Conservation (phyloP, 2,329 filamentous ascomycete genomes). For the Grosmannia serpens region DNA sequence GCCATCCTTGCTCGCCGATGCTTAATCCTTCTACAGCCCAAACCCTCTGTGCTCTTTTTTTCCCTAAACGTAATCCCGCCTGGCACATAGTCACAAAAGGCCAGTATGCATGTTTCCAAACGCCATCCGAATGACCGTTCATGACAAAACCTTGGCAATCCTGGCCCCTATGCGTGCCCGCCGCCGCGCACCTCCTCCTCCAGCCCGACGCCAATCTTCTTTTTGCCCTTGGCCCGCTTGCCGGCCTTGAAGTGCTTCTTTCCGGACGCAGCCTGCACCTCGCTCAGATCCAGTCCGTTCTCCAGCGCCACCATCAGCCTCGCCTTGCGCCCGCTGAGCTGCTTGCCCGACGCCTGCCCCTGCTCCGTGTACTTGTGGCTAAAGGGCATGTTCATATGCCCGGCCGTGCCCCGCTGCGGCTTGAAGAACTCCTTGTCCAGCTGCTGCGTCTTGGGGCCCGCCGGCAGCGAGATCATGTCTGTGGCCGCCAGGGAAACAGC, state of each 20-base stretch:
- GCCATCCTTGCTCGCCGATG: no score
- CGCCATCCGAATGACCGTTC: background rate
- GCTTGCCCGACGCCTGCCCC: constrained; percentile 46
- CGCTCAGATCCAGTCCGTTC: constrained; percentile 71
- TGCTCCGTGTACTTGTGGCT: constrained; percentile 83
- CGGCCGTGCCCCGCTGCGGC: constrained; percentile 44
- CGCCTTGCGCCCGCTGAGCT: constrained; percentile 73
- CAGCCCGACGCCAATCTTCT: constrained; percentile 18
- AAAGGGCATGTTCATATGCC: constrained; percentile 69
- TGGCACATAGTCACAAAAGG: background rate
- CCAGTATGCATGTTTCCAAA: background rate
- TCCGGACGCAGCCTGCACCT: constrained; percentile 50
- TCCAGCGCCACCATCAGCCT: constrained; percentile 72
- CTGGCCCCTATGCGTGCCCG: background rate
- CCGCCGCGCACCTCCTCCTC: constrained; percentile 1
- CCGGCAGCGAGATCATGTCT: constrained; percentile 39
- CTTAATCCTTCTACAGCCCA: background rate
- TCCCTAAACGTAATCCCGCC: background rate
- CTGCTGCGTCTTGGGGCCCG: constrained; percentile 61
- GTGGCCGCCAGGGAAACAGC: constrained; percentile 19
- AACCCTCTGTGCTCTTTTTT: background rate
- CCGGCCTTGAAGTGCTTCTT: constrained; percentile 96
- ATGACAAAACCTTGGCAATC: background rate
- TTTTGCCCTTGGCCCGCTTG: constrained; percentile 37
- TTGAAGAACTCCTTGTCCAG: constrained; percentile 89